phyloP scores from a whole-genome alignment of 768 basidiomycete genomes.

The Gymnopilus junonius region DNA sequence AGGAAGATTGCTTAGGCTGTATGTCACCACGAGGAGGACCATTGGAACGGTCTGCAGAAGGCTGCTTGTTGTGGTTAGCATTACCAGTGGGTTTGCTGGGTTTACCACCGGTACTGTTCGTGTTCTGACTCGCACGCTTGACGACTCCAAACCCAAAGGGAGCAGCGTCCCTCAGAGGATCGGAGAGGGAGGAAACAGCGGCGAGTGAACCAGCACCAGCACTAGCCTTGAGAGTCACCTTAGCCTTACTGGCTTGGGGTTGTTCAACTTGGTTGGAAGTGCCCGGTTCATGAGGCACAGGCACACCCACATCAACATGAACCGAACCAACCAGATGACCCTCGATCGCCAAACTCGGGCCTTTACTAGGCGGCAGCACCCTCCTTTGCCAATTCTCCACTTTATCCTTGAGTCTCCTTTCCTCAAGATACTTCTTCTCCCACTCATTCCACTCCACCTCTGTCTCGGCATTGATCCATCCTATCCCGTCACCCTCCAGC shows the following conservation, averaged over 20 bases:
- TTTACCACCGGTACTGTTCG: constrained; percentile 3
- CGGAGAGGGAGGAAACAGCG: neutral
- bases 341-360: neutral
- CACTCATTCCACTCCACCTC: constrained; percentile 29
- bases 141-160: constrained; percentile 20
- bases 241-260: neutral
- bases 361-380: constrained; percentile 12
- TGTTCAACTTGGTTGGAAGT: neutral
- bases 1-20: neutral
- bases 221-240: constrained; percentile 13
- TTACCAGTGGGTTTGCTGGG: neutral
- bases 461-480: constrained; percentile 27
- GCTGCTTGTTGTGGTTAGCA: neutral
- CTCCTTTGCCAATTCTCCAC: constrained; percentile 28
- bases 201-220: neutral
- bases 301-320: neutral
- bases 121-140: constrained; percentile 10
- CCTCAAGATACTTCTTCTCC: constrained; percentile 23
- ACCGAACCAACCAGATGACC: neutral
- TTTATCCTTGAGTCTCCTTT: constrained; percentile 22
- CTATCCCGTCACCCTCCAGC: constrained; percentile 2
- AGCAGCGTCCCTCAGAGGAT: constrained; percentile 11
- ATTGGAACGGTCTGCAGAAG: neutral
- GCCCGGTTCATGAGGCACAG: neutral
- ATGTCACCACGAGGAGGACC: neutral